Evolutionary conservation across 805 yeast genomes (phyloP).

Genomic region (Teunomyces barrocoloradensis): DNA sequence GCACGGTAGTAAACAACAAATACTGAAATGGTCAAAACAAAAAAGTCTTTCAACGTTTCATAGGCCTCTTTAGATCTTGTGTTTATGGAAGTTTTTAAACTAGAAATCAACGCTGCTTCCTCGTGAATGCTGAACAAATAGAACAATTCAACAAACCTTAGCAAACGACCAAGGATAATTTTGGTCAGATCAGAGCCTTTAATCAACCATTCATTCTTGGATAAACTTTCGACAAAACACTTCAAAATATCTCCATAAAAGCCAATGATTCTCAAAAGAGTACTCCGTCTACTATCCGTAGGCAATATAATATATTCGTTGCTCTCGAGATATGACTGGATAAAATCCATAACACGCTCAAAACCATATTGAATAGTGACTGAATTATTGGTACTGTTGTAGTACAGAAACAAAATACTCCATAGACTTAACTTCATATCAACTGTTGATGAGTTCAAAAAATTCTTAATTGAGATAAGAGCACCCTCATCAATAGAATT

Average conservation of each 20-base stretch:
- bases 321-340: slow-evolving; percentile 35
- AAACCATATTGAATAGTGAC: slow-evolving; percentile 48
- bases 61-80: slow-evolving; percentile 43
- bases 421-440: slow-evolving; percentile 71
- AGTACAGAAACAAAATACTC: slow-evolving; percentile 64
- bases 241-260: slow-evolving; percentile 52
- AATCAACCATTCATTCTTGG: slow-evolving; percentile 33
- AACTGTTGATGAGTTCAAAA: slow-evolving; percentile 61
- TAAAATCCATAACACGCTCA: slow-evolving; percentile 46
- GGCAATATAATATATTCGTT: slow-evolving; percentile 14
- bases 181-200: slow-evolving; percentile 3
- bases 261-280: slow-evolving; percentile 50
- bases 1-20: slow-evolving; percentile 37
- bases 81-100: slow-evolving; percentile 40
- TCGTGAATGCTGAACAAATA: slow-evolving; percentile 54
- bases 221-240: slow-evolving; percentile 28
- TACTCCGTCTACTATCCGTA: slow-evolving; percentile 34
- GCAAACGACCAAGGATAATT: slow-evolving; percentile 18
- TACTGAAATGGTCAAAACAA: slow-evolving; percentile 37
- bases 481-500: slow-evolving; percentile 18
- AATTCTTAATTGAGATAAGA: slow-evolving; percentile 51
- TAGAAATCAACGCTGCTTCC: slow-evolving; percentile 42
- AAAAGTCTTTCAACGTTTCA: slow-evolving; percentile 44
- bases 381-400: slow-evolving; percentile 26
- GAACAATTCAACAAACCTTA: slow-evolving; percentile 38